A percentile compares a stretch with the other conserved stretches of the same genome.
Evolutionary conservation across 2,329 filamentous ascomycete species (phyloP).

Genomic region (Trichoderma sp.): DNA sequence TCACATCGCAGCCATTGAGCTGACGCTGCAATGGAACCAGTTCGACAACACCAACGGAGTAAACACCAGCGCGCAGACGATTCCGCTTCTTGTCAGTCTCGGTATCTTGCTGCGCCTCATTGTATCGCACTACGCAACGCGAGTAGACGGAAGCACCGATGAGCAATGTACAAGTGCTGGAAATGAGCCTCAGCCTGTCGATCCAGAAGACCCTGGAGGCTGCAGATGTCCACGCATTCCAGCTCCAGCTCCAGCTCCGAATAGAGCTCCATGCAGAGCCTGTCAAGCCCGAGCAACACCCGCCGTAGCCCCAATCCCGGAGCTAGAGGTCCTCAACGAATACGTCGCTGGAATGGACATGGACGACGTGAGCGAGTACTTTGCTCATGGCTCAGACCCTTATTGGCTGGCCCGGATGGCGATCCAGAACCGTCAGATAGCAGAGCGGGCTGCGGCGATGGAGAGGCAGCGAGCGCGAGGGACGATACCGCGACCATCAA

Average conservation of each 20-base stretch:
- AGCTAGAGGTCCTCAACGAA: background rate
- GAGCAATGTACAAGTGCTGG: background rate
- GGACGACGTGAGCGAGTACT: constrained; percentile 14
- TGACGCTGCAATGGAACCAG: constrained; percentile 40
- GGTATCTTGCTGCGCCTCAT: constrained; percentile 35
- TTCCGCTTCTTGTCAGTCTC: constrained; percentile 38
- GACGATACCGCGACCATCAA: background rate
- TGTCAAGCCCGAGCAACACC: background rate
- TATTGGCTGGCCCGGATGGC: constrained; percentile 16
- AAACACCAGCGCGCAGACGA: constrained; percentile 35
- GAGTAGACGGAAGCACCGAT: constrained; percentile 8
- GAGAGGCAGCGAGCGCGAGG: background rate
- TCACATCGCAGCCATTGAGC: constrained; percentile 38
- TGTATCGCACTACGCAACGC: constrained; percentile 30
- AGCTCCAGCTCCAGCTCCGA: background rate
- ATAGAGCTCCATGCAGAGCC: background rate
- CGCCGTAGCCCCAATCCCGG: background rate
- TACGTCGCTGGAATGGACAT: background rate
- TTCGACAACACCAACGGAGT: constrained; percentile 32
- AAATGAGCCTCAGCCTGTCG: background rate
- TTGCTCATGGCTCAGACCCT: background rate
- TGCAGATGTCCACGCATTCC: background rate
- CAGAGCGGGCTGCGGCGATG: constrained; percentile 1
- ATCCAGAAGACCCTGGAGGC: background rate
- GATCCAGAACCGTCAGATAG: constrained; percentile 4